Conservation (phyloP, 495 filamentous ascomycete genomes). For the Hypoxylon perforatum region DNA sequence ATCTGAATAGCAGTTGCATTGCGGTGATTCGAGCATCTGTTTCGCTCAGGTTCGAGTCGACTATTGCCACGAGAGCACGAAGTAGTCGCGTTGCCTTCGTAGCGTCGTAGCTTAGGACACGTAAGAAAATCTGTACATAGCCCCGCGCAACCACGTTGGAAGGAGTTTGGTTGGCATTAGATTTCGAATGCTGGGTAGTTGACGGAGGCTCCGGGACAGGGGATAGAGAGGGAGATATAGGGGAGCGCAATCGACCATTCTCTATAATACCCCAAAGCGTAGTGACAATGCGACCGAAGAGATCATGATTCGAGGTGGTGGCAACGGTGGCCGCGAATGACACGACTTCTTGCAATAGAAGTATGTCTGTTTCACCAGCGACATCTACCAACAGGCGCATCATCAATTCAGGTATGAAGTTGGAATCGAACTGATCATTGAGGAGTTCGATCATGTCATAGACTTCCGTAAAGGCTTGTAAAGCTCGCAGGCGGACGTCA, state of each 20-base stretch:
- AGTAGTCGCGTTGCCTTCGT: constrained; percentile 64
- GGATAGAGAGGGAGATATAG: constrained; percentile 41
- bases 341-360: constrained; percentile 62
- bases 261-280: constrained; percentile 57
- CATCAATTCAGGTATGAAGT: constrained; percentile 54
- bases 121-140: constrained; percentile 70
- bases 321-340: constrained; percentile 63
- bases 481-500: constrained; percentile 72
- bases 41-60: constrained; percentile 62
- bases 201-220: constrained; percentile 41
- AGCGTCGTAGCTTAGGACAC: constrained; percentile 64
- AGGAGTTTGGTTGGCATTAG: constrained; percentile 54
- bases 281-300: constrained; percentile 65
- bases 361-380: constrained; percentile 63
- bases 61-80: constrained; percentile 67
- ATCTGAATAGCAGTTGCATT: constrained; percentile 84
- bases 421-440: constrained; percentile 59
- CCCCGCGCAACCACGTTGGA: constrained; percentile 67
- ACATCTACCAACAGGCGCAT: constrained; percentile 61
- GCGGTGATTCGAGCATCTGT: constrained; percentile 80
- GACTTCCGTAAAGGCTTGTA: constrained; percentile 75
- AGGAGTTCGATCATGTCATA: constrained; percentile 69
- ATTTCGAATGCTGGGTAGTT: constrained; percentile 31
- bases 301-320: constrained; percentile 53
- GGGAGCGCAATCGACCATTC: constrained; percentile 52